Base-by-base conservation (phyloP, 257 asterid species). In the Dorcoceras hygrometricum region DNA sequence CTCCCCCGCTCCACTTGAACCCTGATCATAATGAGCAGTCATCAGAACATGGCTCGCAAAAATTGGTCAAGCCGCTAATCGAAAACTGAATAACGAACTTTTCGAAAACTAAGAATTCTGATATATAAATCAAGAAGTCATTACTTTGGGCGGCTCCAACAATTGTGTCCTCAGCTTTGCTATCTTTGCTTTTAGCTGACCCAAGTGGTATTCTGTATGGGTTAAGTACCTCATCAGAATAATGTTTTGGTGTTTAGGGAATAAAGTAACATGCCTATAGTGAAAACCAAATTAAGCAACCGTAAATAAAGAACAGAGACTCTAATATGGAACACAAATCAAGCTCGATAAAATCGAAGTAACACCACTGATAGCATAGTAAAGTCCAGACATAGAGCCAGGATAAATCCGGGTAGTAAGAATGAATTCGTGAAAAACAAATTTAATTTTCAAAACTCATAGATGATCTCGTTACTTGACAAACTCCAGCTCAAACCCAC, bases 171-270 rank as follows among this genome's bases (percentile, higher is more conserved):
- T 88, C 79, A 93, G 85, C 87, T 94, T 94, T 19, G 99, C 99
- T 78, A 94, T 83, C 88, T 94, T 94, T 68, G 99, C 99, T 88
- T 93, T 93, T 76, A 93, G 96, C 84, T 93, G 97, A 65, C 99
- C 99, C 96, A 93, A 80, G 80, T 93, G 99, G 84, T 93, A 93
- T 63, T 93, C 99, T 93, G 89, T 58, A 69, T 9, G 68, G 70
- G 29, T 36, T 66, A 60, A 65, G 66, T 63, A 59, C 28, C 58
- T 16, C 24, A 61, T 75, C 69, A 72, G 53, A 8, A 26, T 48
- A 57, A 57, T 3, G 32, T 55, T 43, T 39, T 2, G 50, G 4
- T 39, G 11, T 34, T 34, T 12, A 39, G 12, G 6, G 18, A 10
- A 39, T n/a, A 39, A 39, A 39, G 50, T 39, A 4, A 39, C 50